These are phyloP conservation scores for Daedaleopsis nitida DNA, from an alignment of 768 basidiomycete species.

Conservation along the genomic window DNA sequence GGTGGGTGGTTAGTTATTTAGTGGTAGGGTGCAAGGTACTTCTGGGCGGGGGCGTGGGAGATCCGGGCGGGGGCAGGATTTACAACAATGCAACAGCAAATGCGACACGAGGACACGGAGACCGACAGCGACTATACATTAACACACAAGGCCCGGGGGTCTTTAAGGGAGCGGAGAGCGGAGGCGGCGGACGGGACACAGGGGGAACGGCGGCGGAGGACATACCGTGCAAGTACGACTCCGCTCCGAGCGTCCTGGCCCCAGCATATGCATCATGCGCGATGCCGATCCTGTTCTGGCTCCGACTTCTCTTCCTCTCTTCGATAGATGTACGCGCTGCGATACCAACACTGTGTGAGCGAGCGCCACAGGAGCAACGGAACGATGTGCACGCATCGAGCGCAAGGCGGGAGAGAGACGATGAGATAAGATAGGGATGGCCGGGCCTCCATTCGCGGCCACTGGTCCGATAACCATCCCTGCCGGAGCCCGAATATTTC, in stretches of 20 bases:
- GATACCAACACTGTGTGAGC: neutral
- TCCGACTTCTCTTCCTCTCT: constrained; percentile 11
- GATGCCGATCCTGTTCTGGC: neutral
- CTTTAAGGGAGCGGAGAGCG: neutral
- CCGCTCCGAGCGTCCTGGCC: neutral
- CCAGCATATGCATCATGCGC: neutral
- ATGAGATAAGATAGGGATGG: neutral
- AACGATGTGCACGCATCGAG: neutral
- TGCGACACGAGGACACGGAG: neutral
- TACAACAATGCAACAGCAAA: constrained; percentile 8
- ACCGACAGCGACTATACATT: constrained; percentile 4
- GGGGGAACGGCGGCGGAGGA: neutral
- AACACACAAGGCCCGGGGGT: neutral
- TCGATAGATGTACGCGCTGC: constrained; percentile 6
- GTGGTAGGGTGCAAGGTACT: neutral
- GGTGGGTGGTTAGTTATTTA: neutral
- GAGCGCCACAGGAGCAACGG: neutral
- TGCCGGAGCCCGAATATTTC: neutral
- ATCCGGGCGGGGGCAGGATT: neutral
- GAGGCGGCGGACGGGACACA: neutral
- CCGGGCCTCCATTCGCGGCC: no score
- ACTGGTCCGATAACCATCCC: neutral
- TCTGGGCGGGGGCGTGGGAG: no score
- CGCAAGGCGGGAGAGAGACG: neutral
- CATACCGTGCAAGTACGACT: neutral